A percentile compares a stretch with the other conserved stretches of the same genome.
Evolutionary conservation across 2,329 filamentous ascomycete genomes (phyloP).

Genomic region (Sclerotinia glacialis): DNA sequence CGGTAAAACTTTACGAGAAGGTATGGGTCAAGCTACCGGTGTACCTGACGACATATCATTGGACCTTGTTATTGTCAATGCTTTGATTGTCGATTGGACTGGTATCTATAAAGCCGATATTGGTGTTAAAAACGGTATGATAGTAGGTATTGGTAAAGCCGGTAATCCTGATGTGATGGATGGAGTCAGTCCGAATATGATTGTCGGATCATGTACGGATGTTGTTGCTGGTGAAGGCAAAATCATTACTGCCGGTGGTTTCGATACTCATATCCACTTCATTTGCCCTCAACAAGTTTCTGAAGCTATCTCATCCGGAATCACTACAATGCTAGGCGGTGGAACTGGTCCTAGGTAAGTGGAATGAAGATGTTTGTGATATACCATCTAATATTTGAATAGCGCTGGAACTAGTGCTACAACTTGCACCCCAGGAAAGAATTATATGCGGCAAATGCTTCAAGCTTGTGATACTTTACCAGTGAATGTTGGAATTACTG

Average conservation of each 20-base stretch:
- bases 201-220: constrained; percentile 86
- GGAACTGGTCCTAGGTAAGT: constrained; percentile 80
- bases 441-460: constrained; percentile 84
- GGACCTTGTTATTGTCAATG: constrained; percentile 86
- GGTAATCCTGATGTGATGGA: constrained; percentile 98
- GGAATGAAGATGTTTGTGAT: not conserved
- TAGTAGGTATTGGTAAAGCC: constrained; percentile 88
- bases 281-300: constrained; percentile 91
- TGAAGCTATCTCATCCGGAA: constrained; percentile 78
- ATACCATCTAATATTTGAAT: constrained; percentile 21
- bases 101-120: constrained; percentile 98
- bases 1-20: constrained; percentile 88
- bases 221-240: constrained; percentile 87
- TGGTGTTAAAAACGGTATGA: constrained; percentile 82
- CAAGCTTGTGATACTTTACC: constrained; percentile 80
- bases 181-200: constrained; percentile 71
- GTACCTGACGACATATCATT: constrained; percentile 68
- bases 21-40: constrained; percentile 90
- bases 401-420: constrained; percentile 87
- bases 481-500: constrained; percentile 85
- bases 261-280: constrained; percentile 89
- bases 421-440: constrained; percentile 84
- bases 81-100: constrained; percentile 83
- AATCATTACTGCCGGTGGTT: constrained; percentile 85
- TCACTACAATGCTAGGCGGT: constrained; percentile 88